Conservation (phyloP, 805 yeast genomes). For the Kluyveromyces aestuarii region DNA sequence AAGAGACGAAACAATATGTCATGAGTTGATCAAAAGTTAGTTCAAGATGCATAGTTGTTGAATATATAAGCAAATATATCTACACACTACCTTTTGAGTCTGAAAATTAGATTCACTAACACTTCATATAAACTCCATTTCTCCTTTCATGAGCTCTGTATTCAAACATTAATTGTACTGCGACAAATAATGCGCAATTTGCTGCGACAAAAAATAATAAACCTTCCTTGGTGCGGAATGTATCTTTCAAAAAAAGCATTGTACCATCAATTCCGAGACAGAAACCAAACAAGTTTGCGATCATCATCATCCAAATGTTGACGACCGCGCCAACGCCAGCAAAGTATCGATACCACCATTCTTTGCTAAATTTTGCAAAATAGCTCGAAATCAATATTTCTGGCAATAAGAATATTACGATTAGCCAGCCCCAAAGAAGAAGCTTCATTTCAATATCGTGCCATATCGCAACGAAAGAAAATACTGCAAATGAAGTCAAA, state of each 20-base stretch:
- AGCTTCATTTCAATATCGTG: slow-evolving; percentile 88
- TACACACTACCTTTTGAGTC: not conserved
- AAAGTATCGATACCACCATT: slow-evolving; percentile 68
- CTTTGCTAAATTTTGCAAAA: slow-evolving; percentile 31
- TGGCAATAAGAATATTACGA: slow-evolving; percentile 80
- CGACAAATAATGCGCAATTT: slow-evolving; percentile 64
- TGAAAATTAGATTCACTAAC: slow-evolving; percentile 27
- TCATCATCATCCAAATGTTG: slow-evolving; percentile 97
- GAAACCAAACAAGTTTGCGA: slow-evolving; percentile 91
- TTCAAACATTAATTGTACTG: slow-evolving; percentile 91
- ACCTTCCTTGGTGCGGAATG: slow-evolving; percentile 68
- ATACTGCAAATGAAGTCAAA: slow-evolving; percentile 72
- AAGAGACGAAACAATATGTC: slow-evolving; percentile 37
- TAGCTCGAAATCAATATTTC: slow-evolving; percentile 56
- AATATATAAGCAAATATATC: not conserved
- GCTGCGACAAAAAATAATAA: slow-evolving; percentile 51
- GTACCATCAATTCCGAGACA: slow-evolving; percentile 90
- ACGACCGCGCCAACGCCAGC: slow-evolving; percentile 83
- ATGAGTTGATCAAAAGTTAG: not conserved
- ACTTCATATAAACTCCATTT: slow-evolving; percentile 71
- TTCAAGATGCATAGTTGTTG: not conserved
- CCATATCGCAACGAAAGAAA: slow-evolving; percentile 95
- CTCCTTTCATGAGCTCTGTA: slow-evolving; percentile 79
- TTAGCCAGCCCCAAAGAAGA: slow-evolving; percentile 92
- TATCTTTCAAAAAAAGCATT: slow-evolving; percentile 48